Percentiles rank a stretch among this genome's conserved stretches.
Evolutionary conservation across 345 rosid species (phyloP).

Genomic region (Moricandia moricandioides): DNA sequence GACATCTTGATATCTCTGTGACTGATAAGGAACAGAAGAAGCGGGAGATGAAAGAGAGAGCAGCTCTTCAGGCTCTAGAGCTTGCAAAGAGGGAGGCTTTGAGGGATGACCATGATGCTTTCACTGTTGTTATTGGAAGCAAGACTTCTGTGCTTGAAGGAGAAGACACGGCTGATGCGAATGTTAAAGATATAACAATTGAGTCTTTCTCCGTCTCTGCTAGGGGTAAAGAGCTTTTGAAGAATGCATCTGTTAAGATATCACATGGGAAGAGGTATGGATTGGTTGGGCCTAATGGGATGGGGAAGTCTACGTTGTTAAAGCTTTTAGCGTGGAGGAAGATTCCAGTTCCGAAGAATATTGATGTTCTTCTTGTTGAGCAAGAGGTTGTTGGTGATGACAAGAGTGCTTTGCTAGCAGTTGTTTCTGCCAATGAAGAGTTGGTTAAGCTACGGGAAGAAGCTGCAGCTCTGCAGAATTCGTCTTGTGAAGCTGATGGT

Average conservation of each 20-base stretch:
- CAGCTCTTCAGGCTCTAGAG: conserved; percentile 52
- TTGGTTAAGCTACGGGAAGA: conserved; percentile 63
- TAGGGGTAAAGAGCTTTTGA: conserved; percentile 87
- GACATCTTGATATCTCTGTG: conserved; percentile 51
- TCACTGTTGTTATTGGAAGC: conserved; percentile 90
- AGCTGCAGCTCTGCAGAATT: conserved; percentile 56
- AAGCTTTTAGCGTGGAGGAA: conserved; percentile 98
- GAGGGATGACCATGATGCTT: conserved; percentile 91
- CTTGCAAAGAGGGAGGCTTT: conserved; percentile 76
- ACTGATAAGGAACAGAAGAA: conserved; percentile 84
- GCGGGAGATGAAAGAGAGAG: conserved; percentile 67
- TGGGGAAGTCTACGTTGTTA: conserved; percentile 89
- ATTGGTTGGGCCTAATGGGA: conserved; percentile 92
- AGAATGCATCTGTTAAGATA: conserved; percentile 80
- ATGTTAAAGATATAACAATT: conserved; percentile 77
- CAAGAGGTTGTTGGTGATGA: conserved; percentile 95
- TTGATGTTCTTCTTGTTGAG: conserved; percentile 92
- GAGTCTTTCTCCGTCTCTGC: conserved; percentile 94
- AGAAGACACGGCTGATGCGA: conserved; percentile 81
- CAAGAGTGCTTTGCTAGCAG: conserved; percentile 78
- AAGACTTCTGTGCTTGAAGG: conserved; percentile 85
- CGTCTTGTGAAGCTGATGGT: conserved; percentile 38
- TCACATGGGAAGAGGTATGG: conserved; percentile 98
- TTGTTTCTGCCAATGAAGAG: conserved; percentile 91
- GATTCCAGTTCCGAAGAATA: conserved; percentile 92